Evolutionary conservation across 179 eudicot species (phyloP), one percentile per base, ranked within the genome.

Genomic region (Kewa caespitosa): DNA sequence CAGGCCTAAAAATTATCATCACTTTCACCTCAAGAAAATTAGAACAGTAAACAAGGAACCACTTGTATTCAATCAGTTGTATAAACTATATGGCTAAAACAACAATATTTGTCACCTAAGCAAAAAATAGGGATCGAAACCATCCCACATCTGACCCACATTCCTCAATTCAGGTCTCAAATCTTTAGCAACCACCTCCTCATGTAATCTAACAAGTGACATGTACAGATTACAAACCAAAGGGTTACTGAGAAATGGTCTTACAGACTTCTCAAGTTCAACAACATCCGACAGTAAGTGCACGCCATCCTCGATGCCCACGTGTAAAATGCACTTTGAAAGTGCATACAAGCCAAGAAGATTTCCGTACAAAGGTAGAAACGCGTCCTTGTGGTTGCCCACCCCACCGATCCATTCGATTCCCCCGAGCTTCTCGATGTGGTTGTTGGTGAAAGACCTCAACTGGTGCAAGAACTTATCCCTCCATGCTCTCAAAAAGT

Each of bases 301-400:
- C 83, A 55, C 69, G 27, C 81, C 76, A 59, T 76, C 81, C 57
- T 74, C 88, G 31, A 38, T 33, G 59, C 81, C 88, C 42, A 74
- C 79, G 1, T 34, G 17, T 32, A 83, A 68, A 31, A 91, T 78
- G 89, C 90, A 83, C 27, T 85, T 87, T 28, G 96, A 91, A 42
- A 96, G 79, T 61, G 86, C 88, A 78, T 85, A 87, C 48, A 93
- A 59, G 61, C 88, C 96, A 10, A 93, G 92, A 69, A 96, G 85
- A 85, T 91, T 93, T 34, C 87, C 97, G 78, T 96, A 96, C 12
- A 96, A 27, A 27, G 97, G 99, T 27, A 93, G 80, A 82, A 96
- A 96, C 23, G 94, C 92, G 82, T 96, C 99, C 81, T 87, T 96
- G 77, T 96, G 98, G 76, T 96, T 96, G 28, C 98, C 97, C 68